Conservation (phyloP, 2,329 filamentous ascomycete genomes). For the Colletotrichum sp. region DNA sequence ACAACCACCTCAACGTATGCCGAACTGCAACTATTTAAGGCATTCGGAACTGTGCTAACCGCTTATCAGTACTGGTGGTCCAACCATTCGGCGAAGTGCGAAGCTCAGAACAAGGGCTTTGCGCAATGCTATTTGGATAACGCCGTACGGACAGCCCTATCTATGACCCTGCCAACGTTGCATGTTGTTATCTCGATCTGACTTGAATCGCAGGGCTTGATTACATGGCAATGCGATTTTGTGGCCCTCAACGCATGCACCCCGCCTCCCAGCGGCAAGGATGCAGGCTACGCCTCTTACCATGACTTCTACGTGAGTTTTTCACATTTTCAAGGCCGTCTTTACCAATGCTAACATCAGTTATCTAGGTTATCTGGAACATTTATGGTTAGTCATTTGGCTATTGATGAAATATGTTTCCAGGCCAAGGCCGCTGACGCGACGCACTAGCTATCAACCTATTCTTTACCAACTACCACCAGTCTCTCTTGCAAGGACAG, state of each 20-base stretch:
- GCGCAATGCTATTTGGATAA: not conserved
- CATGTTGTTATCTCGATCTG: not conserved
- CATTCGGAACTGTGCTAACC: not conserved
- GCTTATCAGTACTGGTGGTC: not conserved
- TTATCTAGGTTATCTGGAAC: not conserved
- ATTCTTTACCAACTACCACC: constrained; percentile 1
- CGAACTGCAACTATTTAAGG: not conserved
- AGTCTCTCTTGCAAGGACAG: not conserved
- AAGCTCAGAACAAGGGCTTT: not conserved
- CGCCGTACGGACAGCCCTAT: not conserved
- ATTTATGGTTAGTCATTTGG: not conserved
- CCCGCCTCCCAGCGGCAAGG: constrained; percentile 1
- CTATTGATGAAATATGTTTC: no score
- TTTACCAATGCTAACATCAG: not conserved
- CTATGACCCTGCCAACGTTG: not conserved
- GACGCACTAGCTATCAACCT: not conserved
- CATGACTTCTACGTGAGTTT: not conserved
- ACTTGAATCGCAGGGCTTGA: not conserved
- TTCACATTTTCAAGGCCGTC: not conserved
- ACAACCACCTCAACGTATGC: not conserved
- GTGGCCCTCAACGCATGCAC: not conserved
- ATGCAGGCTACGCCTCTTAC: not conserved
- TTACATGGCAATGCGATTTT: constrained; percentile 7
- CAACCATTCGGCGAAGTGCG: not conserved
- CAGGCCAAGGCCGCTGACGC: not conserved